phyloP scores from a whole-genome alignment of 345 rosid genomes.

The Lepidium aucheri region DNA sequence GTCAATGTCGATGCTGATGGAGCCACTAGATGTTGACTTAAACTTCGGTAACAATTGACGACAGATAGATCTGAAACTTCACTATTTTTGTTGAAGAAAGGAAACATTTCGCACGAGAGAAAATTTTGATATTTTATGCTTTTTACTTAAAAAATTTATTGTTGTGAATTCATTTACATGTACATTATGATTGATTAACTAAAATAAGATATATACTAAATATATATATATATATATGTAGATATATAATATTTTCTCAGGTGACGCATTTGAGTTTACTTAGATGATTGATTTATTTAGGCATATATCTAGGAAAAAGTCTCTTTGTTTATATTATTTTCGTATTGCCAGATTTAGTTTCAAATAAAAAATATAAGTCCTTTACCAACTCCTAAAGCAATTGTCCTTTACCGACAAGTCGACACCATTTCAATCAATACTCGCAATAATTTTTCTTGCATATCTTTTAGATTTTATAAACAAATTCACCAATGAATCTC shows the following conservation, averaged over 20 bases:
- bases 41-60: no score
- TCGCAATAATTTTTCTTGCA: slow-evolving; percentile 10
- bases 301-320: neutral
- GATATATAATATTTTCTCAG: neutral
- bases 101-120: no score
- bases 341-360: neutral
- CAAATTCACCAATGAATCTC: neutral
- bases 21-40: no score
- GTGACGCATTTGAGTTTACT: neutral
- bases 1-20: no score
- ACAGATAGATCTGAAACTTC: no score
- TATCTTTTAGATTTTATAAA: neutral
- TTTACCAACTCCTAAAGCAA: slow-evolving; percentile 28
- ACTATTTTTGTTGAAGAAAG: no score
- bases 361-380: neutral
- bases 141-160: no score
- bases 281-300: neutral
- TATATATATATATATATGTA: no score
- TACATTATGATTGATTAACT: no score
- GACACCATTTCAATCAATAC: slow-evolving; percentile 2
- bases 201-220: neutral
- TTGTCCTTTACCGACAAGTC: slow-evolving; percentile 27
- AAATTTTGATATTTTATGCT: no score
- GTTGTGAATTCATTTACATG: no score
- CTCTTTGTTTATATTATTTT: neutral